Base-by-base conservation (phyloP, 441 rosid genomes). In the Pelargonium exstipulatum region DNA sequence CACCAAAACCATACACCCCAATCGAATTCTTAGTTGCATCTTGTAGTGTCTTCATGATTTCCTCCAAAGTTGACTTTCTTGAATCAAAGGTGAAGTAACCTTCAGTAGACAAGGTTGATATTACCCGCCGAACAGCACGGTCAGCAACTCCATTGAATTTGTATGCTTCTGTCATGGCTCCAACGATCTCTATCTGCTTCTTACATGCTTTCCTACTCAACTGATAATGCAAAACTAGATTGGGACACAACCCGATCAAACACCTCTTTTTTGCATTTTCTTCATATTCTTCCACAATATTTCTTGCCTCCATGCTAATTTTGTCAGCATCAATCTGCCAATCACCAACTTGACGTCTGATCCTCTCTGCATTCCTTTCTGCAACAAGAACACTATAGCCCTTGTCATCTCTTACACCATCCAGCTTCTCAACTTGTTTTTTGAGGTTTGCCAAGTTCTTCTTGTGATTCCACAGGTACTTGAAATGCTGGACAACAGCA, bases 1-100 rank as follows among this genome's bases (percentile, higher is more conserved):
- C 81, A 0, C 67, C 49, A 40, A 67, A 4, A 7, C 79, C 80
- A 5, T 48, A 69, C 10, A 74, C 70, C 12, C 81, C 81, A 13
- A 74, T 48, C 35, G 51, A 43, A 13, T 55, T 58, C 2, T 68
- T 62, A 20, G 65, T 60, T 10, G 18, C 4, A 26, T 65, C 62
- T 8, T 9, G 13, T 4, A 81, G 9, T 2, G 61, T 73, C 0
- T 32, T 61, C 67, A 71, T 0, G 12, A 81, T 43, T 1, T 55
- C 49, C 5, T 66, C 13, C 48, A 74, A 0, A 16, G 63, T 22
- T 40, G 45, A 40, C 45, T 40, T 40, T 40, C 45, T 5, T 7
- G 45, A 40, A 40, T 40, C 45, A 40, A 74, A 71, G 2, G 1
- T 42, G 65, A 69, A 62, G 13, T 51, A 62, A 1, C 65, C 64